phyloP scores from a whole-genome alignment of 2,329 filamentous ascomycete genomes.

The Anthostomella pinea region DNA sequence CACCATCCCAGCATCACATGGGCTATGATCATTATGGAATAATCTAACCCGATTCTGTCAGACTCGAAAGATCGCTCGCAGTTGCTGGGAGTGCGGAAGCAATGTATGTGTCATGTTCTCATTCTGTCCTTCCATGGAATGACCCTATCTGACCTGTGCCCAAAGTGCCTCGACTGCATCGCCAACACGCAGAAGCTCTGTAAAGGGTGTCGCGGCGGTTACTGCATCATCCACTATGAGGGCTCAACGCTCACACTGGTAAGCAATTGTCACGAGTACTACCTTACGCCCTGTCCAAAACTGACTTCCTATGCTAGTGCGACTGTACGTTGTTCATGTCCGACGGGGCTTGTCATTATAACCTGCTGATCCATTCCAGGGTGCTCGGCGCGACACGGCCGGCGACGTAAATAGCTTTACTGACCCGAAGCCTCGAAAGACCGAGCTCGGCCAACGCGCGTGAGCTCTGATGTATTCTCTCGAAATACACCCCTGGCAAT shows the following conservation, averaged over 20 bases:
- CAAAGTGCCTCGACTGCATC: slow-evolving; percentile 74
- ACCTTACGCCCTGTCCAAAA: too few relatives aligned
- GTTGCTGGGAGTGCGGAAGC: slow-evolving; percentile 84
- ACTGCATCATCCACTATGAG: slow-evolving; percentile 81
- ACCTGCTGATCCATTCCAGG: too few relatives aligned
- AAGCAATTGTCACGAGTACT: slow-evolving; percentile 34
- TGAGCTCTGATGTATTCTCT: too few relatives aligned
- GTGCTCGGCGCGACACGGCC: slow-evolving; percentile 37
- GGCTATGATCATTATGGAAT: neutral
- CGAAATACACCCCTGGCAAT: too few relatives aligned
- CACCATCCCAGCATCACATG: slow-evolving; percentile 3
- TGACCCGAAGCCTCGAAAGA: too few relatives aligned
- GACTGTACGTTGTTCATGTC: too few relatives aligned
- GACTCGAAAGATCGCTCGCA: slow-evolving; percentile 56
- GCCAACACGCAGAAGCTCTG: slow-evolving; percentile 68
- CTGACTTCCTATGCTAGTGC: slow-evolving; percentile 34
- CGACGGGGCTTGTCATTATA: too few relatives aligned
- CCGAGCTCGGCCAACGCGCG: too few relatives aligned
- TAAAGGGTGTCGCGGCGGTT: slow-evolving; percentile 70
- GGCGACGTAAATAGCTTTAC: slow-evolving; percentile 26
- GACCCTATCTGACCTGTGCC: slow-evolving; percentile 2
- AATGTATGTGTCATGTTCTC: slow-evolving; percentile 56
- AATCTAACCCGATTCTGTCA: slow-evolving; percentile 27
- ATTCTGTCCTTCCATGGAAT: neutral
- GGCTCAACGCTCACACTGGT: slow-evolving; percentile 66